Conservation (phyloP, 2,329 filamentous ascomycete genomes). For the Xylariomycetidae sp. region DNA sequence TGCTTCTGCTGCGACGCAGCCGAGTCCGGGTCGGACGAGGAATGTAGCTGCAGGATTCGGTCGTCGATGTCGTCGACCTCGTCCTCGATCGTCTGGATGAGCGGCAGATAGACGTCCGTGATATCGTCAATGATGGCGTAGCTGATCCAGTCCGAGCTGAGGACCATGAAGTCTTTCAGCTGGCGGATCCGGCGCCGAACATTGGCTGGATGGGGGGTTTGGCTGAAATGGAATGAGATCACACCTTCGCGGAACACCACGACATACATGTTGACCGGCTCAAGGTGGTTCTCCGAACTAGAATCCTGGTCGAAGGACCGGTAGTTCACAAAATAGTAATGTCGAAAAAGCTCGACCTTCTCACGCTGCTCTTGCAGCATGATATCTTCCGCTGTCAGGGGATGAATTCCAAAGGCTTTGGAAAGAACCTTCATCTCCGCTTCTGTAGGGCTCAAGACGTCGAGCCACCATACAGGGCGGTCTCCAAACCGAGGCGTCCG, state of each 20-base stretch:
- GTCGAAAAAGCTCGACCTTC: slow-evolving; percentile 93
- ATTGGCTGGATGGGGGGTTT: slow-evolving; percentile 92
- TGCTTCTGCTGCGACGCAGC: slow-evolving; percentile 31
- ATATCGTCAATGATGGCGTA: slow-evolving; percentile 98
- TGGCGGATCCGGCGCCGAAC: slow-evolving; percentile 91
- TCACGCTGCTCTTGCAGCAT: slow-evolving; percentile 96
- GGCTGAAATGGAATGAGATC: slow-evolving; percentile 94
- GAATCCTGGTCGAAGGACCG: slow-evolving; percentile 94
- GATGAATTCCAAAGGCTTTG: slow-evolving; percentile 92
- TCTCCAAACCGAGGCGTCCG: slow-evolving; percentile 57
- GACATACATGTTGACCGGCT: slow-evolving; percentile 96
- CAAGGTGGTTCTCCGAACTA: slow-evolving; percentile 81
- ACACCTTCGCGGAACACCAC: slow-evolving; percentile 95
- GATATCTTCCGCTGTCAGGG: slow-evolving; percentile 91
- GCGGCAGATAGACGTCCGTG: slow-evolving; percentile 87
- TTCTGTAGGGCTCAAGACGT: slow-evolving; percentile 85
- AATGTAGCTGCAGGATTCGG: slow-evolving; percentile 76
- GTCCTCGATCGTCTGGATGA: slow-evolving; percentile 89
- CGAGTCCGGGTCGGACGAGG: slow-evolving; percentile 39
- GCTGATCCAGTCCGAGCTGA: slow-evolving; percentile 95
- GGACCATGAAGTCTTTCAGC: slow-evolving; percentile 84
- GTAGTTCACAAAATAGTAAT: slow-evolving; percentile 99
- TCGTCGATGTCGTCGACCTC: slow-evolving; percentile 98
- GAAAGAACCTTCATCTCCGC: slow-evolving; percentile 91
- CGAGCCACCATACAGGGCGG: slow-evolving; percentile 93